phyloP scores from a whole-genome alignment of 1,139 yeast species.

The Meyerozyma sp. region DNA sequence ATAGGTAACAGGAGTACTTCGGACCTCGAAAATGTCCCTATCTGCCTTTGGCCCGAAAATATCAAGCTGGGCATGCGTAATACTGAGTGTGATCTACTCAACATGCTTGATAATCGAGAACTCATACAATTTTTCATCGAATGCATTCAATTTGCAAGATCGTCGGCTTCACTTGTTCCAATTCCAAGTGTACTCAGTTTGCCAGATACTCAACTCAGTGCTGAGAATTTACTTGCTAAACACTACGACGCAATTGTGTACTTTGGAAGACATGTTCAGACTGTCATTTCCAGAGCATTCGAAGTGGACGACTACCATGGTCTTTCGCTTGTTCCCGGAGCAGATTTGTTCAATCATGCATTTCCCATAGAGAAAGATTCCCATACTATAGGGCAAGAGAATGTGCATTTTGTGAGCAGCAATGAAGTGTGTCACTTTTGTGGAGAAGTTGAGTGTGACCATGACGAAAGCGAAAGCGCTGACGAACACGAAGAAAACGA shows the following conservation, averaged over 20 bases:
- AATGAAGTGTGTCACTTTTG: slow-evolving; percentile 69
- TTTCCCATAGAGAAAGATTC: slow-evolving; percentile 23
- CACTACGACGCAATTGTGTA: slow-evolving; percentile 18
- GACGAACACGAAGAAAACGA: slow-evolving; percentile 10
- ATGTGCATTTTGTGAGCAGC: slow-evolving; percentile 70
- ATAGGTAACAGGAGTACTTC: slow-evolving; percentile 18
- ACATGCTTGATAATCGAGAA: slow-evolving; percentile 57
- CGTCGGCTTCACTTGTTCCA: slow-evolving; percentile 18
- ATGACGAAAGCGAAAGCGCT: slow-evolving; percentile 17
- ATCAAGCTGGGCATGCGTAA: slow-evolving; percentile 48
- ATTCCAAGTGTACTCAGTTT: slow-evolving; percentile 36
- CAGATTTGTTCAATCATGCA: slow-evolving; percentile 80
- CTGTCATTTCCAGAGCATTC: slow-evolving; percentile 75
- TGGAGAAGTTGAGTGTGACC: slow-evolving; percentile 63
- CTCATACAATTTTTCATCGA: slow-evolving; percentile 48
- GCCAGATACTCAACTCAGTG: slow-evolving; percentile 1
- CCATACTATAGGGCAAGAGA: slow-evolving; percentile 34
- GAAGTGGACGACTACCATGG: slow-evolving; percentile 72
- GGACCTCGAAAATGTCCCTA: slow-evolving; percentile 37
- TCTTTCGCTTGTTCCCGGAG: slow-evolving; percentile 81
- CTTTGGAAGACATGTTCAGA: slow-evolving; percentile 51
- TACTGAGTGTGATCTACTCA: slow-evolving; percentile 64
- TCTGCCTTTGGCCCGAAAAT: slow-evolving; percentile 59
- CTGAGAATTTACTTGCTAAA: slow-evolving; percentile 3
- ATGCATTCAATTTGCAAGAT: slow-evolving; percentile 46